These are phyloP conservation scores for Vitellaria paradoxa DNA, from an alignment of 179 eudicot species.

Conservation along the genomic window DNA sequence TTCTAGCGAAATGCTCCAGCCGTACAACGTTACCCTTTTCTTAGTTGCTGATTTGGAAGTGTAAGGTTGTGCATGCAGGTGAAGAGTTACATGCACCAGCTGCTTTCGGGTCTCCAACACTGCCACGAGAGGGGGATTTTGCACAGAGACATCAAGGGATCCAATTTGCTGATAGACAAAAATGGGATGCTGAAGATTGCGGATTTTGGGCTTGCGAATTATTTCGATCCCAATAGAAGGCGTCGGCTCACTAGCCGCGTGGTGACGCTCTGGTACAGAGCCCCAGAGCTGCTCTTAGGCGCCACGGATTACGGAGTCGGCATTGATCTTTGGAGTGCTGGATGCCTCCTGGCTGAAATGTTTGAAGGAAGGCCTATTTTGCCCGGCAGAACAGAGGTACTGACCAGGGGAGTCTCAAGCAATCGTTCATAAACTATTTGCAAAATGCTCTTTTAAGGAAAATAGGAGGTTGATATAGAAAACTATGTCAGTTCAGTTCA, in stretches of 20 bases:
- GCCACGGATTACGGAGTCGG: constrained; percentile 39
- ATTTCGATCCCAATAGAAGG: constrained; percentile 25
- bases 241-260: constrained; percentile 41
- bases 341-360: constrained; percentile 51
- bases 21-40: neutral
- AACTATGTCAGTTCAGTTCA: too few relatives aligned
- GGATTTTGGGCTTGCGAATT: constrained; percentile 48
- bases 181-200: constrained; percentile 43
- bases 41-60: neutral
- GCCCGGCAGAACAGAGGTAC: constrained; percentile 45
- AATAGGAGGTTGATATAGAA: too few relatives aligned
- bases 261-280: constrained; percentile 51
- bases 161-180: constrained; percentile 43
- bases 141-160: constrained; percentile 49
- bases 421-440: neutral
- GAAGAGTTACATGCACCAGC: constrained; percentile 43
- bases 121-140: constrained; percentile 51
- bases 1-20: too few relatives aligned
- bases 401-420: neutral
- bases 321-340: constrained; percentile 54
- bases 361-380: constrained; percentile 40
- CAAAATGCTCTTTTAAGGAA: too few relatives aligned
- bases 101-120: constrained; percentile 45
- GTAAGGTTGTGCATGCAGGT: constrained; percentile 21
- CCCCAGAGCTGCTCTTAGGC: constrained; percentile 46